Evolutionary conservation across 2,329 filamentous ascomycete genomes (phyloP).

Genomic region (Dryadomyces quercivorus): DNA sequence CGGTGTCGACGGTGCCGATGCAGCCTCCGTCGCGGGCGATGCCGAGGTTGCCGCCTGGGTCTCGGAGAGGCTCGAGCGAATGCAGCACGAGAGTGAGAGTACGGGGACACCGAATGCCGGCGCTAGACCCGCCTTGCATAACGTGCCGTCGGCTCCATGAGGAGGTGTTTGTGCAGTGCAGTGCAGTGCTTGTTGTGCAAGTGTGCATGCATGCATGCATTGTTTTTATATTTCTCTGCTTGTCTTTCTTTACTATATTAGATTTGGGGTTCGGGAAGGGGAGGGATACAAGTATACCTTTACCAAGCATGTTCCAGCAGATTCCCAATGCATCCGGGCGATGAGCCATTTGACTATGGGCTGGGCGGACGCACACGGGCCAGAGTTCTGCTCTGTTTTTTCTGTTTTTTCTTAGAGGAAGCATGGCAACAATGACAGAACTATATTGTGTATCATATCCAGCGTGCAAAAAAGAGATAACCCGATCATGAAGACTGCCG

Average conservation of each 20-base stretch:
- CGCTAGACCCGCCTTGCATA: constrained; percentile 72
- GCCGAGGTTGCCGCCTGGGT: constrained; percentile 84
- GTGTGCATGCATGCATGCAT: too few species aligned
- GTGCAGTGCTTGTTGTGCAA: too few species aligned
- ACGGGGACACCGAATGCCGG: constrained; percentile 28
- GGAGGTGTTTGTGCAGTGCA: not conserved
- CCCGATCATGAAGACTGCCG: not conserved
- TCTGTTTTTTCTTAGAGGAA: not conserved
- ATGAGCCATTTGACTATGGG: too few species aligned
- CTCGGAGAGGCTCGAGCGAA: constrained; percentile 53
- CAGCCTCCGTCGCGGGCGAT: constrained; percentile 45
- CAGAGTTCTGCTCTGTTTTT: not conserved
- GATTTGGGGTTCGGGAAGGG: not conserved
- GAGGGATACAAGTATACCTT: not conserved
- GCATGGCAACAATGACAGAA: not conserved
- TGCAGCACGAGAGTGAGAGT: constrained; percentile 39
- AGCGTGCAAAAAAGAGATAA: not conserved
- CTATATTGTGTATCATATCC: not conserved
- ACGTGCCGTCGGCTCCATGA: constrained; percentile 61
- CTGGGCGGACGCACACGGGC: too few species aligned
- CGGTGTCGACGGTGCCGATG: constrained; percentile 17
- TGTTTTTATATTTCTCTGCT: not conserved
- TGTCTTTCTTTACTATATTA: constrained; percentile 4
- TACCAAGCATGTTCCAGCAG: not conserved
- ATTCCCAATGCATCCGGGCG: not conserved